Evolutionary conservation across 2,329 filamentous ascomycete genomes (phyloP), one percentile per base, ranked within the genome.

Genomic region (Sporothrix inflata): DNA sequence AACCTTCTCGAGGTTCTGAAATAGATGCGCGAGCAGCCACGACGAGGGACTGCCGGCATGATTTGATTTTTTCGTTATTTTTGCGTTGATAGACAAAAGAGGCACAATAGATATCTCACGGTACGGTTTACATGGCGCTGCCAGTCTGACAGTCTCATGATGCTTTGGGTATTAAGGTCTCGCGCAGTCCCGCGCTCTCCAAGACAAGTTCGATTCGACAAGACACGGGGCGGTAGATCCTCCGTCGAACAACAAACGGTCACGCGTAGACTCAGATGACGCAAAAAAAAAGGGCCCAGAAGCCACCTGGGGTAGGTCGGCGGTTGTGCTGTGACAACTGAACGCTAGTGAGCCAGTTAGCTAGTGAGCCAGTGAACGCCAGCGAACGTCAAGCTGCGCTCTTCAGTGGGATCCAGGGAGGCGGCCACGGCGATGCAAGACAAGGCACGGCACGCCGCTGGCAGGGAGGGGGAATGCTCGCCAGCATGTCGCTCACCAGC

Each of bases 1-100:
- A 84, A 82, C 4, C 77, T 87, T 76, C 79, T 91, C 82, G 84
- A 88, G 60, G 88, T 86, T 6, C 77, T 91, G 76, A 70, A 71
- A 21, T 74, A 72, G 40, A 27, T 14, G 53, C 34, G 21, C n/a
- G 16, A 8, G 30, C 45, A 21, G 30, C 30, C 34, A 40, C 3
- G 30, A 8, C 30, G 38, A 60, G 19, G 30, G 19, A 5, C 12
- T 67, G 16, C 16, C 16, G 24, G 6, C n/a, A 24, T 14, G 38
- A 42, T 27, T 40, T 24, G 21, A 9, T 27, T 38, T 68, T 45
- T 57, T 5, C 34, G 11, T 24, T 38, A 9, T 27, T 38, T 68
- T 45, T 57, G 6, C 34, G 11, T 69, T 19, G 38, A 49, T 34
- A 49, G 42, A 53, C 27, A 49, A 67, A 51, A 51, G 8, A 66